Conservation (phyloP, 768 basidiomycete genomes). For the Tephrocybe sp. region DNA sequence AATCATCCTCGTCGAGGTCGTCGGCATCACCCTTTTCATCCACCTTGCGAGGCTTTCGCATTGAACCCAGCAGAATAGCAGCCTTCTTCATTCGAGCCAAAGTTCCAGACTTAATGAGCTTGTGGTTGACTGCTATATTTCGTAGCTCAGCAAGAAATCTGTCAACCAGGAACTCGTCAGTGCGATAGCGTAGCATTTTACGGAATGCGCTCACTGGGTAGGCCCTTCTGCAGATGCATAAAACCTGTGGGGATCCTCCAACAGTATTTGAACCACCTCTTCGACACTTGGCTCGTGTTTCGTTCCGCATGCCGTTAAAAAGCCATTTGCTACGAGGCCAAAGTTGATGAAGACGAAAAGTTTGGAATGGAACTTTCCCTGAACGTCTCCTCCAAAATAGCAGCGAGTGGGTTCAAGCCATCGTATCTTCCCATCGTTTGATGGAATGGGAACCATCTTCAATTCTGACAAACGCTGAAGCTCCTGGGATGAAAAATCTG, state of each 20-base stretch:
- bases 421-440: slow-evolving; percentile 28
- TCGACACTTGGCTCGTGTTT: slow-evolving; percentile 84
- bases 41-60: slow-evolving; percentile 45
- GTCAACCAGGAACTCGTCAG: not conserved
- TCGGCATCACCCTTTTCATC: slow-evolving; percentile 26
- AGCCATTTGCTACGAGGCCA: slow-evolving; percentile 75
- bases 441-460: slow-evolving; percentile 64
- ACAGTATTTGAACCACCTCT: slow-evolving; percentile 69
- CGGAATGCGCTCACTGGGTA: slow-evolving; percentile 47
- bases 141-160: slow-evolving; percentile 84
- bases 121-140: slow-evolving; percentile 77
- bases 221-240: slow-evolving; percentile 68
- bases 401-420: slow-evolving; percentile 66
- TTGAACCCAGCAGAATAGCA: slow-evolving; percentile 72
- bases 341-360: slow-evolving; percentile 90
- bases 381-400: slow-evolving; percentile 55
- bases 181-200: not conserved
- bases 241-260: slow-evolving; percentile 69
- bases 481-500: slow-evolving; percentile 60
- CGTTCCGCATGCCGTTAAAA: slow-evolving; percentile 85
- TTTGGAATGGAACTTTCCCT: slow-evolving; percentile 67
- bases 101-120: slow-evolving; percentile 50
- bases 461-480: slow-evolving; percentile 53
- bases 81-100: slow-evolving; percentile 64
- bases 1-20: slow-evolving; percentile 68